Evolutionary conservation across 495 filamentous ascomycete genomes (phyloP), one percentile per base, ranked within the genome.

Genomic region (Saxophila tyrrhenica): DNA sequence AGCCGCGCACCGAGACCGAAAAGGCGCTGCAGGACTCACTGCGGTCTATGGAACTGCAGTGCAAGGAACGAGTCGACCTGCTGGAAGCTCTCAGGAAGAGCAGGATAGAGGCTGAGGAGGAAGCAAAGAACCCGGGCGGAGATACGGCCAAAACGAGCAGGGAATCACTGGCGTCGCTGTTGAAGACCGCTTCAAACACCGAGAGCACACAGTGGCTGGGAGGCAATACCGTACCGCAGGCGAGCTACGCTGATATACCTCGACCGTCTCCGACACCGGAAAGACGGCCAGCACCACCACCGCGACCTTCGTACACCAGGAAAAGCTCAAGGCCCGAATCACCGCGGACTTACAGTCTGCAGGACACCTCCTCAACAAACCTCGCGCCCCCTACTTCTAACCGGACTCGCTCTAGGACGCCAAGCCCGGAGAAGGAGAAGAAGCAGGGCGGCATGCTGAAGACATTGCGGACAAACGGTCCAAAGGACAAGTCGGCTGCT

Each of bases 1-100:
- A 75, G 7, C 86, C 88, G 16, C 82, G 80, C 59, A 81, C 80
- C 50, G 90, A 95, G 69, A 94, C 89, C 0, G 94, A 98, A 61
- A 84, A 79, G 54, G 81, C 84, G 5, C 72, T 97, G 42, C 78
- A 87, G 45, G 86, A 90, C 25, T 90, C 87, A 53, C 71, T 98
- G 51, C 78, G 79, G 52, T 77, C 84, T 52, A 78, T 98, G 65
- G 89, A 96, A 64, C 65, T 89, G 62, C 90, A 97, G 72, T 95
- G 89, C 70, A 92, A 94, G 66, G 89, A 97, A 70, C 79, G 87
- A 46, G 87, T 95, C 47, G 89, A 92, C 66, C 75, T 97, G 17
- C 74, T 98, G 16, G 85, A 91, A 58, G 85, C 90, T 22, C 74
- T 97, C 50, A 77, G 79, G 43, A 70, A 83, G 55, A 95, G 89